These are phyloP conservation scores for Magnolia changhungtana DNA, from an alignment of 164 flowering plant genomes.

Conservation along the genomic window DNA sequence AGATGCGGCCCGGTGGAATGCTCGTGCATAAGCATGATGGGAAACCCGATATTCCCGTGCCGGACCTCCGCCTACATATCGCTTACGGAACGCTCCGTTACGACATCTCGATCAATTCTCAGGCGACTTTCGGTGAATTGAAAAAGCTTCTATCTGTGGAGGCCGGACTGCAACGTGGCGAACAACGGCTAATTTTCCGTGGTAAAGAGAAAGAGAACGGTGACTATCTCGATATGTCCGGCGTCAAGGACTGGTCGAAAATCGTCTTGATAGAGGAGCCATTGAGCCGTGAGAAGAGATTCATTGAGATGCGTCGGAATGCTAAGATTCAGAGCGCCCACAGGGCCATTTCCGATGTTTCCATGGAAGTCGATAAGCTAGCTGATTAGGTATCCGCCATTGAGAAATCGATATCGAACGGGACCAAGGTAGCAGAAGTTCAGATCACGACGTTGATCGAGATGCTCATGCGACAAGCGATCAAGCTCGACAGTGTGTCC, in stretches of 20 bases:
- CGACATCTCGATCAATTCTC: slow-evolving; percentile 51
- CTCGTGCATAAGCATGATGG: slow-evolving; percentile 52
- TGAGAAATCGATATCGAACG: slow-evolving; percentile 49
- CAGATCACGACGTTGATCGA: slow-evolving; percentile 68
- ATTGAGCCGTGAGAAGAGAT: slow-evolving; percentile 50
- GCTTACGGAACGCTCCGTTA: slow-evolving; percentile 40
- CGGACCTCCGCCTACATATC: slow-evolving; percentile 35
- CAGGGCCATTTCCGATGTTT: slow-evolving; percentile 49
- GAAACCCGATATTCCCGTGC: slow-evolving; percentile 17
- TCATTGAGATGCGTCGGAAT: slow-evolving; percentile 49
- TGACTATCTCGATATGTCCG: slow-evolving; percentile 51
- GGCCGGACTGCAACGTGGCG: slow-evolving; percentile 57
- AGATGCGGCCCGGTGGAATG: slow-evolving; percentile 77
- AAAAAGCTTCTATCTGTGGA: slow-evolving; percentile 56
- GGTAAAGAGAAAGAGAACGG: slow-evolving; percentile 59
- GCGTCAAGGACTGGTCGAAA: slow-evolving; percentile 65
- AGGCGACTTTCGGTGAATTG: slow-evolving; percentile 68
- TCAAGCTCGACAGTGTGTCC: slow-evolving; percentile 49
- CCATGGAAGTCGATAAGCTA: slow-evolving; percentile 59
- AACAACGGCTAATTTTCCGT: slow-evolving; percentile 49
- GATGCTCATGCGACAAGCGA: slow-evolving; percentile 71
- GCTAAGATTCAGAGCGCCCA: slow-evolving; percentile 56
- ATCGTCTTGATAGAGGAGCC: slow-evolving; percentile 60
- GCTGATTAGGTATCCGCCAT: slow-evolving; percentile 62
- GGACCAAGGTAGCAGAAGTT: slow-evolving; percentile 58